Base-by-base conservation (phyloP, 345 rosid genomes). In the Populus tremula region DNA sequence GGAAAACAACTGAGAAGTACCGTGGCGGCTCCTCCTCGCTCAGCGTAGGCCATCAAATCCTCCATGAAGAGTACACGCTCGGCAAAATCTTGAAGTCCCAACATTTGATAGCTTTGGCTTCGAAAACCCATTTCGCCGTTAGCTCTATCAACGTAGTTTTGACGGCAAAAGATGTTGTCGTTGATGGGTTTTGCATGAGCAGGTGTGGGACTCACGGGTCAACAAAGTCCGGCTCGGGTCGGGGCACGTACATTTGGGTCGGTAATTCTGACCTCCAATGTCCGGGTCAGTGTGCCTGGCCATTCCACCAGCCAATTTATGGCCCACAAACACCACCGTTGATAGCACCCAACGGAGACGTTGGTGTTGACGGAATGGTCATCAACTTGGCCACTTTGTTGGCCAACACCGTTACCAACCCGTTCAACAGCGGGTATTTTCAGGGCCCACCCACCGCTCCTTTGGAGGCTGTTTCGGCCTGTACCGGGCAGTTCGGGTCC, bases 251-350 rank as follows among this genome's bases (percentile, higher is more conserved):
- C 69, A 83, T 93, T 0, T 93, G 99, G 99, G 94, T 95, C 0
- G 99, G 99, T 1, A 91, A 95, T 87, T 90, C 99, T 18, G 97
- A 86, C 84, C 64, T 82, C 5, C 96, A 89, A 88, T 95, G 99
- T 64, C 92, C 96, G 0, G 99, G 97, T 31, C 88, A 91, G 81
- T 95, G 98, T 72, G 98, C 97, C 7, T 91, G 98, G 98, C 98
- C 98, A n/a, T 94, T 94, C 54, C 98, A 94, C 77, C 98, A 91
- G 86, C 98, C 98, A 7, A 75, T 93, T 1, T 90, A 94, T 78
- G 98, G 98, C 35, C 97, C 97, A 0, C 98, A 93, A 78, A 82
- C 93, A 0, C 96, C 98, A 35, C 98, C 98, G 35, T 67, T 93
- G 36, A 84, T 90, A 0, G 85, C 98, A 1, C 99, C 99, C 13